phyloP scores from a whole-genome alignment of 345 rosid species.

The Pistacia atlantica region DNA sequence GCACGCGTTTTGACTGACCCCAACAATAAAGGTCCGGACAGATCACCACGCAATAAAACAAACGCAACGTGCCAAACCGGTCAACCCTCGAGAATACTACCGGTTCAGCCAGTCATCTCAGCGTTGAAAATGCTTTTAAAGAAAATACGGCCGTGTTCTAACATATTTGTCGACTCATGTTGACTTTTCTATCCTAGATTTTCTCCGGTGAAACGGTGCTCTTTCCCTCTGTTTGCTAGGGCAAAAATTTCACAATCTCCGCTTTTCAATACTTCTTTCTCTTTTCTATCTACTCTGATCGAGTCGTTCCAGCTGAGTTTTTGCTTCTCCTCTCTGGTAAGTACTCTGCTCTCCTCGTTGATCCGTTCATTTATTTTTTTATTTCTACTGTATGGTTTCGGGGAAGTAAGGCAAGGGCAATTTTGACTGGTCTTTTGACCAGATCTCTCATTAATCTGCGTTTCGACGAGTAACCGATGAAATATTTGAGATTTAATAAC shows the following conservation, averaged over 20 bases:
- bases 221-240: neutral
- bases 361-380: neutral
- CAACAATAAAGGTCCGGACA: neutral
- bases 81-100: conserved; percentile 23
- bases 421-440: neutral
- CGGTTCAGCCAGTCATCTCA: conserved; percentile 35
- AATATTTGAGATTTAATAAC: neutral
- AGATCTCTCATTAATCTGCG: neutral
- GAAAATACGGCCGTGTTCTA: conserved; percentile 7
- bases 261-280: neutral
- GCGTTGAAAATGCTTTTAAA: neutral
- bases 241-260: neutral
- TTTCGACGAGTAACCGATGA: neutral
- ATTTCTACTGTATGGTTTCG: conserved; percentile 16
- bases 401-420: conserved; percentile 2
- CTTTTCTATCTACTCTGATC: neutral
- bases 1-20: neutral
- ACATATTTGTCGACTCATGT: neutral
- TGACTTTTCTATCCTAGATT: conserved; percentile 6
- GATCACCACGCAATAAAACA: neutral
- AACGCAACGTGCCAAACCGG: conserved; percentile 13
- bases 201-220: conserved; percentile 4
- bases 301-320: conserved; percentile 4
- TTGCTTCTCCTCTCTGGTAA: conserved; percentile 5
- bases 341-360: neutral